phyloP scores from a whole-genome alignment of 257 asterid genomes.

The Craterostigma plantagineum region DNA sequence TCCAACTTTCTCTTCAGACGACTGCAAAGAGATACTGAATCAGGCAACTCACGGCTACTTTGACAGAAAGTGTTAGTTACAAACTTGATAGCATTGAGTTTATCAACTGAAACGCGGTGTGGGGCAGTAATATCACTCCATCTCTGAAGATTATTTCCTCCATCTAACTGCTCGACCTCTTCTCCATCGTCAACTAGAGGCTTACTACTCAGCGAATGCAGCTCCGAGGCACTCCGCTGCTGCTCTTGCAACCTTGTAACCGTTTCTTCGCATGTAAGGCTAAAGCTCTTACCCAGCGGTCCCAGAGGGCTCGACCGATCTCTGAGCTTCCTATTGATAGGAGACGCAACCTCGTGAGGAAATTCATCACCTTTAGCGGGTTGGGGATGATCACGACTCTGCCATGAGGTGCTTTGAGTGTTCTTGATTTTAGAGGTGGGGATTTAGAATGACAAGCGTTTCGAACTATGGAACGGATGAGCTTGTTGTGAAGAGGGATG shows the following conservation, averaged over 20 bases:
- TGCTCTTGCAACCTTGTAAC: slow-evolving; percentile 38
- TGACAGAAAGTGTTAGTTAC: slow-evolving; percentile 24
- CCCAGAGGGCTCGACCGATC: slow-evolving; percentile 88
- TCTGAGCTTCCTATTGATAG: slow-evolving; percentile 31
- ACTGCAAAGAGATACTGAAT: slow-evolving; percentile 25
- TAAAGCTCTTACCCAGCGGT: slow-evolving; percentile 62
- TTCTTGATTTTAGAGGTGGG: not conserved
- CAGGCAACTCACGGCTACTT: slow-evolving; percentile 36
- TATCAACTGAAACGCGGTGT: slow-evolving; percentile 32
- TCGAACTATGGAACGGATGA: slow-evolving; percentile 41
- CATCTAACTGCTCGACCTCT: slow-evolving; percentile 72
- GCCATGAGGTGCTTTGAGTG: too few species aligned
- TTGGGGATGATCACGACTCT: too few species aligned
- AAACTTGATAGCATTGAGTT: slow-evolving; percentile 11
- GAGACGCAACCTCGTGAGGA: slow-evolving; percentile 48
- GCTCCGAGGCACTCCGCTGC: slow-evolving; percentile 67
- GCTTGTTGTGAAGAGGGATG: slow-evolving; percentile 48
- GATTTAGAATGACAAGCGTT: slow-evolving; percentile 29
- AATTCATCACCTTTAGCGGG: slow-evolving; percentile 15
- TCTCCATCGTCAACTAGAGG: slow-evolving; percentile 57
- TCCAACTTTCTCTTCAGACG: slow-evolving; percentile 49
- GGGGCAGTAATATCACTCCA: slow-evolving; percentile 70
- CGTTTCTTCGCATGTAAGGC: slow-evolving; percentile 33
- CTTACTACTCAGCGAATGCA: slow-evolving; percentile 15
- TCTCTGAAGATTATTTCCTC: slow-evolving; percentile 17